A percentile compares a stretch with the other conserved stretches of the same genome.
These are phyloP conservation scores for Alternaria rosae DNA, from an alignment of 2,329 filamentous ascomycete genomes.

Conservation along the genomic window DNA sequence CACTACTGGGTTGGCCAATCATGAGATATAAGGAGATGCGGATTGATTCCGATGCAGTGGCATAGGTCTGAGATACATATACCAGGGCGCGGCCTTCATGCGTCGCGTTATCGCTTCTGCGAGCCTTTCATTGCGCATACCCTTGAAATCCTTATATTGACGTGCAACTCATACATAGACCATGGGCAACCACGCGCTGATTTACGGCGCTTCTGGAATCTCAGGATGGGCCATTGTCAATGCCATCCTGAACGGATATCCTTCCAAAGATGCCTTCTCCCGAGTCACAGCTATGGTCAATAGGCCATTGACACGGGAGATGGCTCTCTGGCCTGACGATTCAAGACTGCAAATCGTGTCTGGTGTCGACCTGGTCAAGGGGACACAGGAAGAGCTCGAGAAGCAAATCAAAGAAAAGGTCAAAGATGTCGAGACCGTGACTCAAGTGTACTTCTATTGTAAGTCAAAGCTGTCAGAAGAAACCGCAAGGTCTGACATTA, in stretches of 20 bases:
- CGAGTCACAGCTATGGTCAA: conserved; percentile 60
- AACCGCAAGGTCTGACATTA: not conserved
- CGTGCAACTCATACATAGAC: not conserved
- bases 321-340: conserved; percentile 48
- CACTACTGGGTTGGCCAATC: not conserved
- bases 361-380: conserved; percentile 52
- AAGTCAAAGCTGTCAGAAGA: not conserved
- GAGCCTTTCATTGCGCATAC: not conserved
- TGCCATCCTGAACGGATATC: conserved; percentile 57
- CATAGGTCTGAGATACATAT: conserved; percentile 1
- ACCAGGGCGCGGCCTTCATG: not conserved
- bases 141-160: not conserved
- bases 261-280: conserved; percentile 53
- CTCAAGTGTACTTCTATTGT: conserved; percentile 53
- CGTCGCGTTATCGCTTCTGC: not conserved
- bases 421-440: conserved; percentile 46
- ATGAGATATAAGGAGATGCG: not conserved
- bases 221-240: conserved; percentile 61
- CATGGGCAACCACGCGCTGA: conserved; percentile 45
- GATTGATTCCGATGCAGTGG: not conserved
- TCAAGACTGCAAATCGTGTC: conserved; percentile 48
- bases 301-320: conserved; percentile 48
- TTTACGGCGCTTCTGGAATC: conserved; percentile 58
- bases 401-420: conserved; percentile 48
- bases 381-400: conserved; percentile 42